These are phyloP conservation scores for Iberis pinnata DNA, from an alignment of 345 rosid species.

Conservation along the genomic window DNA sequence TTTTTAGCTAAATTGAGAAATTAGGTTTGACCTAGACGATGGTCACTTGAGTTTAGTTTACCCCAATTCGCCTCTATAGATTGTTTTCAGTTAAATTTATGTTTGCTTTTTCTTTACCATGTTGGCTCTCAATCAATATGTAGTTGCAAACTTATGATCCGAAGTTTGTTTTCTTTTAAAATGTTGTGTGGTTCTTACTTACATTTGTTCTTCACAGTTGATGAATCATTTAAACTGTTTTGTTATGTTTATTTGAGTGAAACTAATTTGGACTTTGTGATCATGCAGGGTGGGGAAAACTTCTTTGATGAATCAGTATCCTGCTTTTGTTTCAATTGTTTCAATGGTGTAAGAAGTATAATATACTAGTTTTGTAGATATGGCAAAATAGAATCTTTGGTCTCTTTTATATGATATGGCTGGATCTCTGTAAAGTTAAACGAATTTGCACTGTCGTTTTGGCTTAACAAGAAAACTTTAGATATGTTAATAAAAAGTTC, in stretches of 20 bases:
- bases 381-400: neutral
- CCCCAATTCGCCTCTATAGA: too few relatives aligned
- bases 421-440: neutral
- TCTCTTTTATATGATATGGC: neutral
- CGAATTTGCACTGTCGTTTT: conserved; percentile 22
- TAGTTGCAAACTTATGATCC: too few relatives aligned
- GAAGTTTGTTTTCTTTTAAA: too few relatives aligned
- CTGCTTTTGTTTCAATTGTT: conserved; percentile 8
- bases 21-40: too few relatives aligned
- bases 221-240: too few relatives aligned
- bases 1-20: too few relatives aligned
- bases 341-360: neutral
- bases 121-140: too few relatives aligned
- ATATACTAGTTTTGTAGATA: neutral
- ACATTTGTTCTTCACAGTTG: too few relatives aligned
- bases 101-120: too few relatives aligned
- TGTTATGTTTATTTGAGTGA: neutral
- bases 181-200: too few relatives aligned
- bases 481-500: conserved; percentile 88
- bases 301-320: conserved; percentile 96
- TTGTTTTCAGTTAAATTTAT: too few relatives aligned
- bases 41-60: too few relatives aligned
- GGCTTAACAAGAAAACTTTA: conserved; percentile 31
- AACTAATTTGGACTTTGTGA: neutral
- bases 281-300: conserved; percentile 88